phyloP scores from a whole-genome alignment of 106 monocot species.

The Agapanthus africanus region DNA sequence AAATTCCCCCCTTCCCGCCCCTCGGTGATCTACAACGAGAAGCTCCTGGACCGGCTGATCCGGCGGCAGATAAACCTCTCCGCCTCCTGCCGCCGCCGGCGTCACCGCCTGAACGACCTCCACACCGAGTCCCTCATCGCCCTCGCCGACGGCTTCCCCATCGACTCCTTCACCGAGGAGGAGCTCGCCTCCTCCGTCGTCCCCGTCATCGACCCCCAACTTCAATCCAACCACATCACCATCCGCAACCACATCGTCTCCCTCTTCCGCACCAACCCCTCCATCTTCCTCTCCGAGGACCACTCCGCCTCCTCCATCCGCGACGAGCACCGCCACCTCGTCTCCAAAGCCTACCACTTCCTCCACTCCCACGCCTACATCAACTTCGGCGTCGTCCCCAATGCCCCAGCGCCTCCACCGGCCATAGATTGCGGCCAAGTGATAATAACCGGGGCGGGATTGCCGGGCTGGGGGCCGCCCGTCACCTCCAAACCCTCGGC shows the following conservation, averaged over 20 bases:
- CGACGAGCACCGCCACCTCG: constrained; percentile 64
- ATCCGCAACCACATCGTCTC: constrained; percentile 89
- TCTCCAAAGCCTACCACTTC: constrained; percentile 34
- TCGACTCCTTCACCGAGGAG: constrained; percentile 90
- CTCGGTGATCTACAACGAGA: constrained; percentile 36
- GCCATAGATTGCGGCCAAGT: constrained; percentile 16
- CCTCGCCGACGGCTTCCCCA: constrained; percentile 69
- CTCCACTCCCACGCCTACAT: constrained; percentile 65
- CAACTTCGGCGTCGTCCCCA: constrained; percentile 62
- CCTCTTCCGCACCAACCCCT: constrained; percentile 71
- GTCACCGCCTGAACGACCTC: constrained; percentile 57
- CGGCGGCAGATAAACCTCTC: too few species aligned
- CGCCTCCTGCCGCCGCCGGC: constrained; percentile 13
- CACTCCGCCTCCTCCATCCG: constrained; percentile 69
- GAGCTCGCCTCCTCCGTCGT: constrained; percentile 73
- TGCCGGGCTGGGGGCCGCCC: constrained; percentile 81
- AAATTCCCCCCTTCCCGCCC: constrained; percentile 13
- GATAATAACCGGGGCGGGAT: constrained; percentile 68
- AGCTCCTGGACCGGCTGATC: constrained; percentile 45
- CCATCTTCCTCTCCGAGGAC: constrained; percentile 40
- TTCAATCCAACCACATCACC: constrained; percentile 76
- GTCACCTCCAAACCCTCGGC: constrained; percentile 60
- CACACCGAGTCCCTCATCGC: constrained; percentile 81
- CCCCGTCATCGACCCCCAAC: constrained; percentile 25
- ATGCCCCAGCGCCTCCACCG: not conserved